These are phyloP conservation scores for Nemophila menziesii DNA, from an alignment of 257 asterid genomes.

Conservation along the genomic window DNA sequence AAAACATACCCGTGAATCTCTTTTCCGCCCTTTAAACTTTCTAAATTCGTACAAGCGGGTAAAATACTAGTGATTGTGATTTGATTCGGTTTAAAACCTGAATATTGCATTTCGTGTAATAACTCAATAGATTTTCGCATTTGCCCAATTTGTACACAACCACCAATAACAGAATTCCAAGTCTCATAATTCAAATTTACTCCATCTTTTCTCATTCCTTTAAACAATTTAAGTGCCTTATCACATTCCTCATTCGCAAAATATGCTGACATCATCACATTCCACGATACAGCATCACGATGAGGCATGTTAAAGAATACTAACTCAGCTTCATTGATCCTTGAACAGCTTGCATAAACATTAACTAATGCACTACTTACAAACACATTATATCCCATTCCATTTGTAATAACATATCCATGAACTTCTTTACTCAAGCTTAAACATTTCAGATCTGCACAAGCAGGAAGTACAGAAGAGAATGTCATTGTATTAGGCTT, in stretches of 20 bases:
- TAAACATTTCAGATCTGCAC: constrained; percentile 48
- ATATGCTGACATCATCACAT: constrained; percentile 54
- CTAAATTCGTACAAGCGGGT: constrained; percentile 34
- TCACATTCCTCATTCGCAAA: constrained; percentile 39
- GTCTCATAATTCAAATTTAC: constrained; percentile 27
- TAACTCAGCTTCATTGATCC: constrained; percentile 39
- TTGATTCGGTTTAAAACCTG: constrained; percentile 43
- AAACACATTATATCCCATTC: constrained; percentile 41
- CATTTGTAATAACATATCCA: constrained; percentile 41
- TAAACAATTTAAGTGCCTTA: constrained; percentile 37
- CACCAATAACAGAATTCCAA: constrained; percentile 60
- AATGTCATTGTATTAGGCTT: constrained; percentile 47
- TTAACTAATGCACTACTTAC: constrained; percentile 56
- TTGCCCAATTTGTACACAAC: constrained; percentile 45
- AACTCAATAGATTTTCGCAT: constrained; percentile 32
- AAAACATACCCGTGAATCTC: constrained; percentile 41
- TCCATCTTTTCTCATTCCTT: constrained; percentile 36
- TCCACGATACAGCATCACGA: constrained; percentile 47
- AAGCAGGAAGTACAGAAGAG: constrained; percentile 61
- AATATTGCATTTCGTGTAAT: constrained; percentile 37
- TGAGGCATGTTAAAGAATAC: constrained; percentile 29
- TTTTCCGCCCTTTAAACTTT: constrained; percentile 45
- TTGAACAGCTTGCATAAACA: constrained; percentile 58
- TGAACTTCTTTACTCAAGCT: constrained; percentile 43
- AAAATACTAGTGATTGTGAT: constrained; percentile 51